Evolutionary conservation across 805 yeast species (phyloP), one percentile per base, ranked within the genome.

Genomic region (Cyberlindnera japonica): DNA sequence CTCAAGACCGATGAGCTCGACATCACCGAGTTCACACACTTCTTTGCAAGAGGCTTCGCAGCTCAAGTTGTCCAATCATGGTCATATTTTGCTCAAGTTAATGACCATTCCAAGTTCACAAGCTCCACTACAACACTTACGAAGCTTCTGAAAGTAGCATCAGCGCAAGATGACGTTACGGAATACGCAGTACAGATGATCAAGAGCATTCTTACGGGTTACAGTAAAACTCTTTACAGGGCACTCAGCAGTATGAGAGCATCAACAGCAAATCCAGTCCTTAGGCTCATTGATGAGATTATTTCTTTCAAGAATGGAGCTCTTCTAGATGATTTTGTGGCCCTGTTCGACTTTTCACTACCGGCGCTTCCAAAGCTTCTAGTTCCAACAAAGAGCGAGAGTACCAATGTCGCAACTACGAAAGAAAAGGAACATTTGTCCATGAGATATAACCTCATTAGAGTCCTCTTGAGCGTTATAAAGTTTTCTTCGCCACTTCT

Each of bases 311-410:
- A 72, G 33, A 63, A 72, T 19, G 79, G 81, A 1, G 60, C 67
- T 2, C 58, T 75, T 35, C 59, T 79, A 2, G 81, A 75, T 38
- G 80, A 75, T 7, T 74, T 90, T 15, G 55, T 80, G 24, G 75
- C 81, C 13, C 59, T 68, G 32, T 84, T 90, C 55, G 96, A 90
- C 61, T 69, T 87, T 39, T 65, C 79, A 3, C 61, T 81, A 22
- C 69, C 80, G 16, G 69, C 72, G 6, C 63, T 89, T 20, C 80
- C 87, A 2, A 83, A 77, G 50, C 61, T 84, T 10, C 61, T 84
- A 25, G 62, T 71, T 3, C 85, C 86, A 1, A 59, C 74, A 1
- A 68, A 67, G 49, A 53, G 63, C 11, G 83, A 77, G 41, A 40
- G 71, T 9, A 62, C 70, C 4, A 64, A 65, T 20, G 62, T 61